Base-by-base conservation (phyloP, 805 yeast species). In the Sporopachydermia lactativora region DNA sequence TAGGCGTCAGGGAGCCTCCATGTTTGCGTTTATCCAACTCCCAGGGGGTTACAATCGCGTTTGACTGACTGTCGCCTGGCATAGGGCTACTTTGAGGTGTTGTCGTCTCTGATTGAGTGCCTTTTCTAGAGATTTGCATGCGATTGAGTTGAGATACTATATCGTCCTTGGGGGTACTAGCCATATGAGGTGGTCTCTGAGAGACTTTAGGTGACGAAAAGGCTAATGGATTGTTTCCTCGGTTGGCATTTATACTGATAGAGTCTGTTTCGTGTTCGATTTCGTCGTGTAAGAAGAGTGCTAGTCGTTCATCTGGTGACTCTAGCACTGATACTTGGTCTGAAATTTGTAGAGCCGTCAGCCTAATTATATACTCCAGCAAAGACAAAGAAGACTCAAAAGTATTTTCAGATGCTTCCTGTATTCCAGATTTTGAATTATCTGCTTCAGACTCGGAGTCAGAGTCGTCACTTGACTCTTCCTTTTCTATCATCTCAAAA, bases 271-370 rank as follows among this genome's bases (percentile, higher is more conserved):
- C 31, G 19, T 39, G 38, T n/a, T 49, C 40, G 42, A 58, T 59
- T 43, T 77, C 83, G 47, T 81, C 83, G 37, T 71, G 65, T 15
- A 81, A 57, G 47, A 77, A 81, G 2, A 77, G 49, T 3, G 75
- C 57, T 6, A 81, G 58, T 24, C 78, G 65, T 52, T 81, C 89
- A 52, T 82, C 92, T n/a, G 69, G 67, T 5, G 75, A 69, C 4
- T 70, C 60, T 5, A 73, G 51, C 3, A 79, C 56, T 1, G 77
- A 63, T 17, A 53, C 59, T 45, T 72, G 75, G 48, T 79, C 86
- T 43, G 62, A 71, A 8, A 69, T 61, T 51, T 81, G 86, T 13
- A 81, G 57, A 0, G 77, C 72, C 11, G 71, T 55, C 13, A 81
- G 60, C 35, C 89, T 59, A 1, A 80, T 49, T 4, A 81, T 43